phyloP scores from a whole-genome alignment of 2,329 filamentous ascomycete genomes.

The Epichloe gansuensis region DNA sequence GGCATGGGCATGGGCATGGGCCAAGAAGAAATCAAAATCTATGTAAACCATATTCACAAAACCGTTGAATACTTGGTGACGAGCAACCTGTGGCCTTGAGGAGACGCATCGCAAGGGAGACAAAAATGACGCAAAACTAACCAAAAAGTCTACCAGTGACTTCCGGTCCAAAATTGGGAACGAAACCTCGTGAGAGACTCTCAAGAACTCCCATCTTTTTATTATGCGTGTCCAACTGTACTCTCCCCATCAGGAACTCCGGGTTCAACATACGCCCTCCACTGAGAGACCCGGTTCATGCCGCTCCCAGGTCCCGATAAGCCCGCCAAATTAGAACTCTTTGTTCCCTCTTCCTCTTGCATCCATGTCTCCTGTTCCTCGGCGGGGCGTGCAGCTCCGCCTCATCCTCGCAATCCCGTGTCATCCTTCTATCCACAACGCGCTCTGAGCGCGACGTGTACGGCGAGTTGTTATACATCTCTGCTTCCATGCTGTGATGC shows the following conservation, averaged over 20 bases:
- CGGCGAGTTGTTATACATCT: constrained; percentile 20
- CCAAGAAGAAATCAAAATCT: too few relatives aligned
- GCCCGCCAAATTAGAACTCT: constrained; percentile 34
- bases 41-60: too few relatives aligned
- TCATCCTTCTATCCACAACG: constrained; percentile 15
- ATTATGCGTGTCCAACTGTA: constrained; percentile 4
- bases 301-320: constrained; percentile 31
- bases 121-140: too few relatives aligned
- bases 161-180: background rate
- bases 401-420: constrained; percentile 22
- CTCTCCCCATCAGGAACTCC: constrained; percentile 26
- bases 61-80: background rate
- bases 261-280: constrained; percentile 35
- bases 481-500: constrained; percentile 29
- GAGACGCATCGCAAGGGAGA: too few relatives aligned
- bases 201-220: background rate
- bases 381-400: constrained; percentile 15
- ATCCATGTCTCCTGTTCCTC: constrained; percentile 17
- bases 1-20: too few relatives aligned
- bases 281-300: constrained; percentile 35
- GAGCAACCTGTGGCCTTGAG: background rate
- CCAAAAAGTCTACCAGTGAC: background rate
- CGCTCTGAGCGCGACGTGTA: constrained; percentile 19
- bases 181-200: background rate
- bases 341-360: constrained; percentile 16